Base-by-base conservation (phyloP, 1,284 basidiomycete species). In the Apiotrichum siamense region DNA sequence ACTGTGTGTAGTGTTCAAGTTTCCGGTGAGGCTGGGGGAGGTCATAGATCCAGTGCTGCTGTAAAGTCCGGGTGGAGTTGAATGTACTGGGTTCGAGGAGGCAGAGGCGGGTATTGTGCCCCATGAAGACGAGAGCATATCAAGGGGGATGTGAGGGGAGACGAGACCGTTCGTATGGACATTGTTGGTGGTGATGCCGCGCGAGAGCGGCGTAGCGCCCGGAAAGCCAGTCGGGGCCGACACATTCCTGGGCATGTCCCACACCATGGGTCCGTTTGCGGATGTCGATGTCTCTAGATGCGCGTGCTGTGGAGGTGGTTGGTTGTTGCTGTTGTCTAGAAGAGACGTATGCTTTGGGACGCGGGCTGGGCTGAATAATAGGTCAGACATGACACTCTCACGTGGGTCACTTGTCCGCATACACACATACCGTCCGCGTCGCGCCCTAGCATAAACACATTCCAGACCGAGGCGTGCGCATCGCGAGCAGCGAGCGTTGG, bases 391-490 rank as follows among this genome's bases (percentile, higher is more conserved):
- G 12, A 20, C n/a, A n/a, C n/a, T n/a, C n/a, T n/a, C n/a, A 20
- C 20, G 25, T n/a, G 18, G 21, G 15, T 7, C 26, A 18, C 25
- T 17, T 20, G 10, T 5, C 26, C 10, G 18, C 13, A 15, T 18
- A 3, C 13, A 26, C 20, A 51, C 54, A 20, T 24, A 57, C 55
- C 46, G 29, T 31, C 51, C 55, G 4, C 52, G 49, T 11, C 44
- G 38, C 3, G 48, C 51, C 11, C 55, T 42, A 10, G 48, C 44
- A 25, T 57, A 57, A n/a, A 48, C 45, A 31, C 55, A 57, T 0
- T 26, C 38, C 1, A 57, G 43, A 15, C 44, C 39, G 35, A 57
- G 55, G 2, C 55, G 48, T 2, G 55, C 55, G 15, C 55, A 57
- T 4, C 55, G 40, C n/a, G 55, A 57, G 35, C 55, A 57, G 1